Base-by-base conservation (phyloP, 306 rosid species). In the Delonix regia region DNA sequence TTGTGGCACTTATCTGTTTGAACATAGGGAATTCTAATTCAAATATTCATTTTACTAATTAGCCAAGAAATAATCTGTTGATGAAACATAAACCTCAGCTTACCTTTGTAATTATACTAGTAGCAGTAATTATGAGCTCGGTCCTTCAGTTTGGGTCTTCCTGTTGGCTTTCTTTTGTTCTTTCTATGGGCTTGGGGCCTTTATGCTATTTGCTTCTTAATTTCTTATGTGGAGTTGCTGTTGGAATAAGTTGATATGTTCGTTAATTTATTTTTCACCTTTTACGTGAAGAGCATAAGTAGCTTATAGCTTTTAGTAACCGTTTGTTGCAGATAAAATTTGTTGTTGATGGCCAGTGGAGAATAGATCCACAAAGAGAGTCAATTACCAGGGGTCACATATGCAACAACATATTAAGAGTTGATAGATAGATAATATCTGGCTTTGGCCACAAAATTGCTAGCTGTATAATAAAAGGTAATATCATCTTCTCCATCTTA, bases 301-400 rank as follows among this genome's bases (percentile, higher is more conserved):
- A 57, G 56, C 64, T 61, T 0, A 47, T 14, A 59, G 56, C 57
- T 77, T 77, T 70, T 64, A 42, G 9, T 44, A 69, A 77, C 47
- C 65, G 51, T 39, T 53, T 84, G 62, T 45, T 83, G 86, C 86
- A 95, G 99, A 88, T 95, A 74, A 95, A 95, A 81, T 95, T 92
- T 80, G 82, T 95, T 69, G 93, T 92, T 44, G 98, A 95, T 87
- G 99, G 99, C 71, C 71, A 84, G 22, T 95, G 99, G 99, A 86
- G 38, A 77, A 51, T 83, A 80, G 98, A 95, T 85, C 92, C 96
- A 55, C 87, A 78, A 65, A 81, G 83, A 76, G 99, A 95, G 81
- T 78, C 94, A 0, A 75, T 84, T 36, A 69, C 87, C 73, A 87
- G 73, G 56, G 94, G 97, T 45, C 62, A 83, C 81, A 86, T 92